These are phyloP conservation scores for Dryas alaskensis DNA, from an alignment of 306 rosid species.

Conservation along the genomic window DNA sequence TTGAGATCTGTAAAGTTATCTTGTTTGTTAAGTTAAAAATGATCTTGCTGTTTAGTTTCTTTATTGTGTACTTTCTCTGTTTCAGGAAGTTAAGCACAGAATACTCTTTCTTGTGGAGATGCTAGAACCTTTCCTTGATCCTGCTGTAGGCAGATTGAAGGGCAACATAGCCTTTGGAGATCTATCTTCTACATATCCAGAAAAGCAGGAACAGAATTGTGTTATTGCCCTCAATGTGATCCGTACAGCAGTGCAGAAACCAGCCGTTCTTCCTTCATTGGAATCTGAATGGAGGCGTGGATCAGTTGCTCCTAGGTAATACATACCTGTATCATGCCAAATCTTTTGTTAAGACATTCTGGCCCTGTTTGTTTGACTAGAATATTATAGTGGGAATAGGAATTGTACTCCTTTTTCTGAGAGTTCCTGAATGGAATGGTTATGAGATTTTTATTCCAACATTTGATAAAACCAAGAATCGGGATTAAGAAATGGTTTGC, in stretches of 20 bases:
- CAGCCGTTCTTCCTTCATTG: conserved; percentile 81
- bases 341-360: not conserved
- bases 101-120: conserved; percentile 92
- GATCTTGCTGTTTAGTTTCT: conserved; percentile 16
- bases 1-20: conserved; percentile 4
- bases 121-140: conserved; percentile 93
- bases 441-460: no score
- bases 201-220: conserved; percentile 68
- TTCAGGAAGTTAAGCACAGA: conserved; percentile 79
- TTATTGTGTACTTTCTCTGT: conserved; percentile 6
- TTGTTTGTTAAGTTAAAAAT: conserved; percentile 16
- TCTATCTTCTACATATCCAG: conserved; percentile 62
- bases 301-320: conserved; percentile 84
- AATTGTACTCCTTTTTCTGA: no score
- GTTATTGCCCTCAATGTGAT: conserved; percentile 68
- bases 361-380: no score
- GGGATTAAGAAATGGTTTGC: no score
- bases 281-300: conserved; percentile 96
- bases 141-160: conserved; percentile 67
- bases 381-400: no score
- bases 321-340: conserved; percentile 8
- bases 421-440: no score
- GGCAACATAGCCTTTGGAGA: conserved; percentile 77
- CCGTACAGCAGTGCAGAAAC: conserved; percentile 73
- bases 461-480: no score